Percentiles rank a stretch among this genome's conserved stretches.
Evolutionary conservation across 2,329 filamentous ascomycete species (phyloP).

Genomic region (Coleophoma crateriformis): DNA sequence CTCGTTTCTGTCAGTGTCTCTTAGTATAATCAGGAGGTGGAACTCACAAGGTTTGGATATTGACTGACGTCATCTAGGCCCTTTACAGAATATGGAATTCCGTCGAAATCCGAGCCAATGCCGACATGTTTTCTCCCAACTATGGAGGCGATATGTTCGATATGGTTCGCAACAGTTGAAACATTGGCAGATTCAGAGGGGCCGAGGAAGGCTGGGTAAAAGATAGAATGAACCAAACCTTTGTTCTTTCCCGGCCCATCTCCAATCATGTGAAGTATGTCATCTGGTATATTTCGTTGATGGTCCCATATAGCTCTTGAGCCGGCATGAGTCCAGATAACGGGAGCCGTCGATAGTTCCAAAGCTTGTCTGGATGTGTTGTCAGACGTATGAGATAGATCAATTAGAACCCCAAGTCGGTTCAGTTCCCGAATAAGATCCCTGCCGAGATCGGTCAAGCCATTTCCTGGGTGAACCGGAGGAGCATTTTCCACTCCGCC

Average conservation of each 20-base stretch:
- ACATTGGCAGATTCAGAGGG: constrained; percentile 36
- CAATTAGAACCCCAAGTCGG: constrained; percentile 39
- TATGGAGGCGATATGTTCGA: constrained; percentile 53
- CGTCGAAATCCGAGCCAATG: constrained; percentile 61
- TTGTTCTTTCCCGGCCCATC: constrained; percentile 42
- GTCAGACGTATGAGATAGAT: constrained; percentile 56
- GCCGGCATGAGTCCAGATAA: constrained; percentile 61
- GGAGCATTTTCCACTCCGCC: too few species aligned
- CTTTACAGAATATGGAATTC: constrained; percentile 39
- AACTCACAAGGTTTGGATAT: constrained; percentile 43
- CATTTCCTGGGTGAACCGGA: too few species aligned
- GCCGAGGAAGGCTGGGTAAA: too few species aligned
- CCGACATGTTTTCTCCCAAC: constrained; percentile 63
- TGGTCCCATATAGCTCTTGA: constrained; percentile 48
- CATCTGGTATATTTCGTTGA: constrained; percentile 61
- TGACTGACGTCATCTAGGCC: constrained; percentile 51
- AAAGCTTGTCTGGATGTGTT: constrained; percentile 60
- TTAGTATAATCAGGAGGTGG: too few species aligned
- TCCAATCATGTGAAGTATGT: constrained; percentile 42
- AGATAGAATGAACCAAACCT: constrained; percentile 13
- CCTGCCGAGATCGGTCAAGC: too few species aligned
- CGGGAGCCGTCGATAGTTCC: constrained; percentile 42
- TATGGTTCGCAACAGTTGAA: constrained; percentile 54
- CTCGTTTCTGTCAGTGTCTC: too few species aligned
- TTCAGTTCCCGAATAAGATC: neutral